These are phyloP conservation scores for Hymenoscyphus repandus DNA, from an alignment of 2,329 filamentous ascomycete genomes.

Conservation along the genomic window DNA sequence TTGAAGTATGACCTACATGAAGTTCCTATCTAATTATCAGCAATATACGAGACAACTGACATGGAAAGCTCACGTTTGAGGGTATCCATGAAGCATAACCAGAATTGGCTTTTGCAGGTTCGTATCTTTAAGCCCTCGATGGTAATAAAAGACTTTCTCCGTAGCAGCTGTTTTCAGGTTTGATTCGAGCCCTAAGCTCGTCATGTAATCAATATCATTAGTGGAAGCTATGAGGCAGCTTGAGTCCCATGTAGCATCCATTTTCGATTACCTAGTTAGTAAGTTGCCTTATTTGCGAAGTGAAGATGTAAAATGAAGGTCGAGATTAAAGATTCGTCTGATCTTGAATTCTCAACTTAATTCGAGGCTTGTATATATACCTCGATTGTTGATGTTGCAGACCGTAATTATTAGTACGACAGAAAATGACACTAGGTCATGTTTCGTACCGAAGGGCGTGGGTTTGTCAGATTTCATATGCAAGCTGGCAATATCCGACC, in stretches of 20 bases:
- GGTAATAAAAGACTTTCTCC: conserved; percentile 16
- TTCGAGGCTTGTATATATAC: too few relatives aligned
- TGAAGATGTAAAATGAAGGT: too few relatives aligned
- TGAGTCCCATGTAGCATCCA: neutral
- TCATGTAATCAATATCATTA: conserved; percentile 14
- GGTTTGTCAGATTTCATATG: too few relatives aligned
- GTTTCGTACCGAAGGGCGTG: too few relatives aligned
- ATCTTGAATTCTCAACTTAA: too few relatives aligned
- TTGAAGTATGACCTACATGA: conserved; percentile 20
- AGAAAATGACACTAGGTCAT: too few relatives aligned
- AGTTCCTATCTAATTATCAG: conserved; percentile 13
- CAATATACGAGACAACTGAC: neutral
- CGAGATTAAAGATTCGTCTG: too few relatives aligned
- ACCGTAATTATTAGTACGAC: too few relatives aligned
- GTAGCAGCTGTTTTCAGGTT: conserved; percentile 9
- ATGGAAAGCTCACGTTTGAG: conserved; percentile 33
- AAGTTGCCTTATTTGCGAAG: too few relatives aligned
- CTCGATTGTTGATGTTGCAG: too few relatives aligned
- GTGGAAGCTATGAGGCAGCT: neutral
- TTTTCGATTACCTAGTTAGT: too few relatives aligned
- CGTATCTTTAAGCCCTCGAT: conserved; percentile 6
- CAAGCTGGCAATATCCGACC: too few relatives aligned
- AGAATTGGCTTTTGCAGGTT: conserved; percentile 30
- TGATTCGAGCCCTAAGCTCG: conserved; percentile 12
- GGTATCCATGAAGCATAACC: conserved; percentile 42